These are phyloP conservation scores for Claviceps fusiformis DNA, from an alignment of 2,329 filamentous ascomycete genomes.

Conservation along the genomic window DNA sequence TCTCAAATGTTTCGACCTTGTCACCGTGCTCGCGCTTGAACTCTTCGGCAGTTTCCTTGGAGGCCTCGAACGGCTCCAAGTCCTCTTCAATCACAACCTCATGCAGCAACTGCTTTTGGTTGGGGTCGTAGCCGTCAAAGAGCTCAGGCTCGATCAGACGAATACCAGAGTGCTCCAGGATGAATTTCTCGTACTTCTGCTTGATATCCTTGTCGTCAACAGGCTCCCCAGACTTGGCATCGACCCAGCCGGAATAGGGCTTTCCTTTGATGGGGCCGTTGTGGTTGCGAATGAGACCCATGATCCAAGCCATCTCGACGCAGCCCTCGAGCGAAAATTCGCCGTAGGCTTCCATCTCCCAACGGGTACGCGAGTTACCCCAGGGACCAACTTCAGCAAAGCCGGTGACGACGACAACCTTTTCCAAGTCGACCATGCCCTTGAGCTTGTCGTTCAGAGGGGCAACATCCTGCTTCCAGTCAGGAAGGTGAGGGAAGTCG, in stretches of 20 bases:
- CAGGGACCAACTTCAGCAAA: slow-evolving; percentile 94
- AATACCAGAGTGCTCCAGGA: slow-evolving; percentile 93
- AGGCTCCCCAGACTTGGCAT: slow-evolving; percentile 84
- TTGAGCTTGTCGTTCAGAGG: slow-evolving; percentile 80
- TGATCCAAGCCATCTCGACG: slow-evolving; percentile 99
- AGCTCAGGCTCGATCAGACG: slow-evolving; percentile 95
- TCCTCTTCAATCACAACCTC: slow-evolving; percentile 97
- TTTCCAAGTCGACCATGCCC: slow-evolving; percentile 97
- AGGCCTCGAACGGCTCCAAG: slow-evolving; percentile 90
- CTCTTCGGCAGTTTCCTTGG: slow-evolving; percentile 92
- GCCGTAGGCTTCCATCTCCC: slow-evolving; percentile 98
- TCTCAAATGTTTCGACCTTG: slow-evolving; percentile 95
- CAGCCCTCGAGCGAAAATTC: slow-evolving; percentile 96
- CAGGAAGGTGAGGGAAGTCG: slow-evolving; percentile 77
- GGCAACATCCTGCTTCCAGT: slow-evolving; percentile 84
- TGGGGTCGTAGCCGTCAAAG: slow-evolving; percentile 92
- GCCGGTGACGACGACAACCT: slow-evolving; percentile 93
- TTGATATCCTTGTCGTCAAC: slow-evolving; percentile 98
- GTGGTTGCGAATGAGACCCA: slow-evolving; percentile 98
- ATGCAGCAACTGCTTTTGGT: slow-evolving; percentile 96
- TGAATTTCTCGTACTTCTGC: slow-evolving; percentile 90
- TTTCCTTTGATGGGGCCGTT: slow-evolving; percentile 93
- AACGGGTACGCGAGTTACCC: slow-evolving; percentile 95
- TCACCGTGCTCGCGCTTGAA: slow-evolving; percentile 96
- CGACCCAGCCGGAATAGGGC: slow-evolving; percentile 93